Conservation (phyloP, 805 yeast species). For the Yarrowia sp. region DNA sequence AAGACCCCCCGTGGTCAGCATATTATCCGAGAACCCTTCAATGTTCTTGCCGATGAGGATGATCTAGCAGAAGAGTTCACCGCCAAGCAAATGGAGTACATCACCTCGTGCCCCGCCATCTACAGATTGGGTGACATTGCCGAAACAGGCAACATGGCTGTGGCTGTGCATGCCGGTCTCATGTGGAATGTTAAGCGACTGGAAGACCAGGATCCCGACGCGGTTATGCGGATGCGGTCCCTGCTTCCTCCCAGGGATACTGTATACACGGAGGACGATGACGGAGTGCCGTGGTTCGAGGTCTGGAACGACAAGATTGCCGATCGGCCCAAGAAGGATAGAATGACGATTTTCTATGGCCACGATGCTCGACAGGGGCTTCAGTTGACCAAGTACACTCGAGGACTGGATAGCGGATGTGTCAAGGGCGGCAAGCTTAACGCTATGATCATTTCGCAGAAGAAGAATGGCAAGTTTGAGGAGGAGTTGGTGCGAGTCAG, state of each 20-base stretch:
- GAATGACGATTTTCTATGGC: slow-evolving; percentile 66
- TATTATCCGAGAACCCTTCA: neutral
- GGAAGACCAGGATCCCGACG: slow-evolving; percentile 58
- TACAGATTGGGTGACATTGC: slow-evolving; percentile 57
- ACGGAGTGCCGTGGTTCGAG: slow-evolving; percentile 55
- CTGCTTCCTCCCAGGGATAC: slow-evolving; percentile 64
- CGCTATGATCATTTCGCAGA: slow-evolving; percentile 52
- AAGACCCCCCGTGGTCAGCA: slow-evolving; percentile 29
- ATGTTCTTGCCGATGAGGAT: slow-evolving; percentile 29
- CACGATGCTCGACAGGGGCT: slow-evolving; percentile 85
- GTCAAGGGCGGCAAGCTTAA: slow-evolving; percentile 68
- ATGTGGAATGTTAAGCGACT: slow-evolving; percentile 57
- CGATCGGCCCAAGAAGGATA: slow-evolving; percentile 33
- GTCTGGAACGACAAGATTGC: slow-evolving; percentile 51
- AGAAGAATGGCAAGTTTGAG: slow-evolving; percentile 33
- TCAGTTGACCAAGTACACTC: slow-evolving; percentile 58
- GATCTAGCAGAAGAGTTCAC: slow-evolving; percentile 53
- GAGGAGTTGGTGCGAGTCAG: slow-evolving; percentile 37
- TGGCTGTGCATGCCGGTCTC: slow-evolving; percentile 84
- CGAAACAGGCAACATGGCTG: slow-evolving; percentile 42
- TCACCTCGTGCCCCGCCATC: slow-evolving; percentile 64
- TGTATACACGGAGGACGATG: slow-evolving; percentile 50
- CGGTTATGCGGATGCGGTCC: slow-evolving; percentile 67
- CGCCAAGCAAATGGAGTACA: slow-evolving; percentile 59
- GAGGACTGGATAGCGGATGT: slow-evolving; percentile 83